Percentiles rank a stretch among this genome's conserved stretches.
These are phyloP conservation scores for Pichia kluyveri DNA, from an alignment of 805 yeast species.

Conservation along the genomic window DNA sequence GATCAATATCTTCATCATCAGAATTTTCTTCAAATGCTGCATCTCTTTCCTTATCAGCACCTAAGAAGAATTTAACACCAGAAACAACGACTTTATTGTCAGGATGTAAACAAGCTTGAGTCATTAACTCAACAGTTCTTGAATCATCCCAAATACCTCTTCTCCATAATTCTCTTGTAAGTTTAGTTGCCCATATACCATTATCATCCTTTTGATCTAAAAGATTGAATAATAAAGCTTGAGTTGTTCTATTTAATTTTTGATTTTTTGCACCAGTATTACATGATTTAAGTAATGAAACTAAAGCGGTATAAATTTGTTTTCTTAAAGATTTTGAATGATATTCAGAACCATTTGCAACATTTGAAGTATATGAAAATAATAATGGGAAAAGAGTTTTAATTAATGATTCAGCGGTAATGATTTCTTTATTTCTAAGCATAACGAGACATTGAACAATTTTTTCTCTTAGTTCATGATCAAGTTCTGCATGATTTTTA, in stretches of 20 bases:
- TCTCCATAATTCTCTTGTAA: slow-evolving; percentile 94
- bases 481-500: slow-evolving; percentile 71
- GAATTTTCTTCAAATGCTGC: slow-evolving; percentile 67
- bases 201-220: slow-evolving; percentile 68
- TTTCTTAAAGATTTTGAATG: slow-evolving; percentile 78
- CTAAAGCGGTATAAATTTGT: slow-evolving; percentile 72
- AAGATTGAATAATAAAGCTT: slow-evolving; percentile 82
- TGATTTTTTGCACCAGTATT: slow-evolving; percentile 88
- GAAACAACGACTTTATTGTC: slow-evolving; percentile 82
- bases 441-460: slow-evolving; percentile 82
- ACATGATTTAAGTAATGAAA: slow-evolving; percentile 69
- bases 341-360: slow-evolving; percentile 38
- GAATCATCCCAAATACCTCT: slow-evolving; percentile 98
- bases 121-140: slow-evolving; percentile 94
- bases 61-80: slow-evolving; percentile 85
- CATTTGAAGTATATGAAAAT: slow-evolving; percentile 51
- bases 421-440: slow-evolving; percentile 78
- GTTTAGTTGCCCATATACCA: slow-evolving; percentile 93
- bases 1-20: slow-evolving; percentile 60
- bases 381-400: slow-evolving; percentile 85
- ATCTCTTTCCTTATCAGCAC: slow-evolving; percentile 91
- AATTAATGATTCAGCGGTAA: slow-evolving; percentile 70
- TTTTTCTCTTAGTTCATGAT: slow-evolving; percentile 85
- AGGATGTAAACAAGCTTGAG: slow-evolving; percentile 85
- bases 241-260: slow-evolving; percentile 81